Base-by-base conservation (phyloP, 2,329 filamentous ascomycete species). In the Botrytis porri region DNA sequence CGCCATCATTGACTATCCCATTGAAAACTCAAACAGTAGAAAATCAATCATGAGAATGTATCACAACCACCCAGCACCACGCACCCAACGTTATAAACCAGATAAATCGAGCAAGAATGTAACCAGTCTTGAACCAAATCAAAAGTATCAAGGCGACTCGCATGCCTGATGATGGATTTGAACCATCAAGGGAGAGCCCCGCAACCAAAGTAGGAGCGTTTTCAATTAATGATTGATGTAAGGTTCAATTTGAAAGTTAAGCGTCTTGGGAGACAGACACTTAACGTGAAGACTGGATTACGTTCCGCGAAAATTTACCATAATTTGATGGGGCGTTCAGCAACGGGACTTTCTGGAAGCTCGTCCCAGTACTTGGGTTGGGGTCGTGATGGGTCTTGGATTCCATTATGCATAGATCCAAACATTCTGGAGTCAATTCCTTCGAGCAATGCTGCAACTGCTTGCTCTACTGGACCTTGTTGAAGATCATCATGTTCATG, bases 131-230 rank as follows among this genome's bases (percentile, higher is more conserved):
- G 61, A n/a, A 59, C 48, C 62, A 59, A 32, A 71, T 32, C 25
- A 43, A n/a, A 12, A 48, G 59, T 39, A 29, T 66, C 61, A 62
- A 48, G 39, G 70, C 51, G 29, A 51, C 48, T 59, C 63, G 37
- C 70, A 71, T 71, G 70, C 70, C 62, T 60, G 70, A 59, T 60
- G 70, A 59, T 71, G 61, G 61, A 71, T 39, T 65, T 35, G 32
- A 65, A 51, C 48, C 70, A 65, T 37, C 70, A 65, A 71, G 70
- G 61, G 63, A 66, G 70, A 43, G 45, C 48, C 70, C 39, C 70
- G 48, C 60, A 71, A 41, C 69, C 69, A 71, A 35, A 71, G 69
- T 71, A 71, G 70, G 70, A 43, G 70, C 39, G 70, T 71, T 71
- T 71, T 71, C 61, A 59, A 64, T 57, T 20, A 57, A 29, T 39